Evolutionary conservation across 371 early-diverging fungal genomes (phyloP).

Genomic region (Mucor piriformis): DNA sequence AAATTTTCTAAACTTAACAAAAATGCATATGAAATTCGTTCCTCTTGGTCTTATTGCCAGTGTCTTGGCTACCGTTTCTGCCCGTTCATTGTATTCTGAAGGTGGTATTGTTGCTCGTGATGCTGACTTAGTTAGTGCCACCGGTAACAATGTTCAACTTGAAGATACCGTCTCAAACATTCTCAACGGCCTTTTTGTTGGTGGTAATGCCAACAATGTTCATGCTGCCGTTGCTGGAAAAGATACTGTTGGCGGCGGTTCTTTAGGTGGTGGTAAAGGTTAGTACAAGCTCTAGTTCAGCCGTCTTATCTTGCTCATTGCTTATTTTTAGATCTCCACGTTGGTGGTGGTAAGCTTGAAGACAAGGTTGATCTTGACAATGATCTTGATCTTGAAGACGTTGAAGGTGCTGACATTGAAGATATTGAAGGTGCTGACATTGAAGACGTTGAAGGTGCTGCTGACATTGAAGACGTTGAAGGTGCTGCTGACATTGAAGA

Average conservation of each 20-base stretch:
- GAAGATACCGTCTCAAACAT: background rate
- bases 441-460: background rate
- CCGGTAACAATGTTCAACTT: background rate
- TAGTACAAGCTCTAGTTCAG: too few species aligned
- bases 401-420: background rate
- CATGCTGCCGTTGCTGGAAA: background rate
- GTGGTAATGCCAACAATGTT: background rate
- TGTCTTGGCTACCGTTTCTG: conserved; percentile 7
- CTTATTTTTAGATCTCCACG: background rate
- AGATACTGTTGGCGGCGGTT: background rate
- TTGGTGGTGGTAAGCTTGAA: background rate
- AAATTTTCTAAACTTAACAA: conserved; percentile 3
- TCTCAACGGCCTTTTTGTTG: background rate
- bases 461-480: background rate
- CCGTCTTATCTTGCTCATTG: too few species aligned
- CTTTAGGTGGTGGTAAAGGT: background rate
- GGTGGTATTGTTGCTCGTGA: background rate
- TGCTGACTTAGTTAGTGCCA: background rate
- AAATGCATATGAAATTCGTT: conserved; percentile 19
- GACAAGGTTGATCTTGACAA: background rate
- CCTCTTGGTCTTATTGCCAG: conserved; percentile 17
- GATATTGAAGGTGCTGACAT: background rate
- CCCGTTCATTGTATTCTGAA: conserved; percentile 11
- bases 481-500: background rate
- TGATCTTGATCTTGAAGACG: background rate